Evolutionary conservation across 495 filamentous ascomycete genomes (phyloP), one percentile per base, ranked within the genome.

Genomic region (Niebla homalea): DNA sequence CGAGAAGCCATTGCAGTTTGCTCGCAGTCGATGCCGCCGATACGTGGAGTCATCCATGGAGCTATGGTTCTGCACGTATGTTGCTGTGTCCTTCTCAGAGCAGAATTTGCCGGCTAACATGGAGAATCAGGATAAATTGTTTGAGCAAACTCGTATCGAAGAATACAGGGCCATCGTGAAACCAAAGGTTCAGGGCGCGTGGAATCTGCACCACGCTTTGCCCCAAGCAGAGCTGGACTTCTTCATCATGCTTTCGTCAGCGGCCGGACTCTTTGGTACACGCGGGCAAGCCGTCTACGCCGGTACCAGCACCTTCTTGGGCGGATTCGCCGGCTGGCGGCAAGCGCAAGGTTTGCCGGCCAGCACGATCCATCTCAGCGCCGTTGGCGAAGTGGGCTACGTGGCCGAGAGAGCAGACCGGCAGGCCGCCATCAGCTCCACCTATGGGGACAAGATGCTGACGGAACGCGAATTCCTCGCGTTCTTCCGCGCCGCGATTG

Each of bases 131-230:
- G 26, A 29, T 10, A 29, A 29, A 10, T 29, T 29, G 26, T 29
- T 29, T 29, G 26, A 29, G 3, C 26, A 29, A 10, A 29, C 10
- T 10, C 1, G 10, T 29, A 29, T 29, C 26, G 26, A 5, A 6
- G 26, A 29, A 29, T 29, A 29, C 26, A 29, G 10, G 26, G 43
- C 49, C 2, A 49, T 59, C 16, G 48, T 67, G 12, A 22, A 46
- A n/a, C 61, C 68, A 15, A 73, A 73, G 43, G 59, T 70, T 2
- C 29, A 55, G 18, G 71, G 70, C 11, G 63, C 68, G 16, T 64
- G 57, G 62, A 72, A 60, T 26, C 55, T 62, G 4, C 60, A 62
- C 44, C 20, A 48, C 7, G 40, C 38, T 22, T 22, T 48, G 3
- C 23, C 5, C 16, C 32, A 40, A 14, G 21, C 16, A 0, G 42